These are phyloP conservation scores for Neurospora terricola DNA, from an alignment of 495 filamentous ascomycete species.

Conservation along the genomic window DNA sequence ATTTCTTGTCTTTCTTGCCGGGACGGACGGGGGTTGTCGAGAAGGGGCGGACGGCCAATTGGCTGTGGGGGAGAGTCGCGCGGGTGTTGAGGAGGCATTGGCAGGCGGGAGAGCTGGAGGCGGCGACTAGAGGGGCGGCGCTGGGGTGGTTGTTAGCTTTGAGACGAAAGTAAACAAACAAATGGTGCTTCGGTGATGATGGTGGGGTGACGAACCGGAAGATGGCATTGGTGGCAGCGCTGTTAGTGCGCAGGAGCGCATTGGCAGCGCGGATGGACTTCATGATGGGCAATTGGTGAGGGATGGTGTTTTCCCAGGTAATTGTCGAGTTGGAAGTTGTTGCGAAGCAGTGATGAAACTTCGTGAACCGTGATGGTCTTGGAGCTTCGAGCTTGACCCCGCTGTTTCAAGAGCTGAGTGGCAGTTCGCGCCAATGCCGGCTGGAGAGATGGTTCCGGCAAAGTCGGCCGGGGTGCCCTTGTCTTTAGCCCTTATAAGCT, in stretches of 20 bases:
- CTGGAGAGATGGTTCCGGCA: background rate
- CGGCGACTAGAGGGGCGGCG: background rate
- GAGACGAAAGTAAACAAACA: background rate
- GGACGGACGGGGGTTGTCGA: background rate
- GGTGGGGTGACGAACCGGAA: constrained; percentile 3
- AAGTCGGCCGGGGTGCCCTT: background rate
- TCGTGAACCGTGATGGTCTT: background rate
- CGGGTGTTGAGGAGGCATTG: background rate
- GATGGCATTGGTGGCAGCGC: background rate
- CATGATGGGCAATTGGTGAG: constrained; percentile 7
- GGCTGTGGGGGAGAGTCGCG: background rate
- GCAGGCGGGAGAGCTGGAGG: background rate
- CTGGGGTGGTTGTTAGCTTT: background rate
- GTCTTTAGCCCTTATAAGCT: background rate
- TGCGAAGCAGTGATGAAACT: background rate
- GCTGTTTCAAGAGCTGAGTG: background rate
- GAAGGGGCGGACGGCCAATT: background rate
- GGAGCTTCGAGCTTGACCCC: constrained; percentile 1
- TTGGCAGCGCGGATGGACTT: constrained; percentile 13
- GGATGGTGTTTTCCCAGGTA: background rate
- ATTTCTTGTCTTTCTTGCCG: constrained; percentile 1
- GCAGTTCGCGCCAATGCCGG: background rate
- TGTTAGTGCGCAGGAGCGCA: constrained; percentile 11
- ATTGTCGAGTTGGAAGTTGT: background rate
- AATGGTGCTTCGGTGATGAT: background rate